Conservation (phyloP, 2,329 filamentous ascomycete species). For the Colletotrichum orbiculare region DNA sequence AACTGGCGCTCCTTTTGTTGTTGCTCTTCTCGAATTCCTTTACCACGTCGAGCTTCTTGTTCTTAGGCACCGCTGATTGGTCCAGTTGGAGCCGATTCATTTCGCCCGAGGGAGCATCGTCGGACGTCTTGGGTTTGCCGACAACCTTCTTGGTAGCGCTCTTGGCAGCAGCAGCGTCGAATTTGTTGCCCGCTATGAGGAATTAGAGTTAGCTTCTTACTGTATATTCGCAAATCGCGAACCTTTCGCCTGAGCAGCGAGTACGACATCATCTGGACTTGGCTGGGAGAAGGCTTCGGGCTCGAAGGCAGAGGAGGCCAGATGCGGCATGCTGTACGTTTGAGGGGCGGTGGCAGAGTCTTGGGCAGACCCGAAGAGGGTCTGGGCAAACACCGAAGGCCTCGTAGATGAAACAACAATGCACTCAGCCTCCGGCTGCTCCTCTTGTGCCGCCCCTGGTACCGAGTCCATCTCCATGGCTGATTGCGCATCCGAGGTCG, state of each 20-base stretch:
- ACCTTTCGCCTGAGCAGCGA: conserved; percentile 90
- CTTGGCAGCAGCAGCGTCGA: conserved; percentile 51
- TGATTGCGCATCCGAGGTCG: background rate
- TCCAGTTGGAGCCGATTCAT: conserved; percentile 58
- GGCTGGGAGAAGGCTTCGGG: conserved; percentile 80
- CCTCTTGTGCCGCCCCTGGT: background rate
- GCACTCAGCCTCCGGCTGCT: conserved; percentile 20
- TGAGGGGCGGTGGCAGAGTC: conserved; percentile 41
- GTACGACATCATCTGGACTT: conserved; percentile 91
- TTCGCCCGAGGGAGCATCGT: conserved; percentile 39
- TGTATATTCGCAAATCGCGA: conserved; percentile 68
- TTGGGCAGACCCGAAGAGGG: conserved; percentile 58
- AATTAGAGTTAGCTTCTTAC: conserved; percentile 65
- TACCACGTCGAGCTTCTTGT: conserved; percentile 86
- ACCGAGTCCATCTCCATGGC: conserved; percentile 28
- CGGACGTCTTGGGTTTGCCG: conserved; percentile 47
- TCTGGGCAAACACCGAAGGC: conserved; percentile 68
- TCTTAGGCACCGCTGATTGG: conserved; percentile 68
- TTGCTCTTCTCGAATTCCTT: conserved; percentile 81
- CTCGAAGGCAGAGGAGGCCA: conserved; percentile 60
- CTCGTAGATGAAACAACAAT: conserved; percentile 38
- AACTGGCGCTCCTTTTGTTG: conserved; percentile 85
- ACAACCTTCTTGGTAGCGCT: conserved; percentile 46
- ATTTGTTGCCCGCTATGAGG: conserved; percentile 63
- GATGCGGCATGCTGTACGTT: conserved; percentile 60